phyloP scores from a whole-genome alignment of 148 eudicot species.

The Amaranthus cruentus region DNA sequence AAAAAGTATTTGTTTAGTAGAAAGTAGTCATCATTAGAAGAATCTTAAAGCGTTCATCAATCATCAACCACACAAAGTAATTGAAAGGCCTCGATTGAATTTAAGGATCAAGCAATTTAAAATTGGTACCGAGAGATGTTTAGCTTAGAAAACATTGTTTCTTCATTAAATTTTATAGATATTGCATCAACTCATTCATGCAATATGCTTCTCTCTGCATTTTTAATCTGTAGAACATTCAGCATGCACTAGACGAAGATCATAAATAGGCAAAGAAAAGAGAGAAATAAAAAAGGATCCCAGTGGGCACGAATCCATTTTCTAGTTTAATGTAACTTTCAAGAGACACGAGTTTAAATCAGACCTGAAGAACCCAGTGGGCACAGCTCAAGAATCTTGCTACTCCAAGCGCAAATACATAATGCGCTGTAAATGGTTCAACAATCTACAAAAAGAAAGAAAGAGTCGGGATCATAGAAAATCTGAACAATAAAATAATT shows the following conservation, averaged over 20 bases:
- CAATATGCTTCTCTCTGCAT: too few species aligned
- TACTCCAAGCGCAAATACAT: slow-evolving; percentile 86
- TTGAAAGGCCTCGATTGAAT: neutral
- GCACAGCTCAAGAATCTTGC: slow-evolving; percentile 94
- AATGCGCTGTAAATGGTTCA: slow-evolving; percentile 96
- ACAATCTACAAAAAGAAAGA: slow-evolving; percentile 57
- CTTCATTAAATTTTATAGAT: too few species aligned
- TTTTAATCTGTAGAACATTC: too few species aligned
- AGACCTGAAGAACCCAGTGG: slow-evolving; percentile 95
- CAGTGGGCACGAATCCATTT: neutral
- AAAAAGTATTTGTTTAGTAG: too few species aligned
- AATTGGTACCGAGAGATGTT: neutral
- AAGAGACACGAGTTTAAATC: slow-evolving; percentile 8
- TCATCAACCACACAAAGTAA: too few species aligned
- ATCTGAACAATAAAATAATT: neutral
- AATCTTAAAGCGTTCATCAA: too few species aligned
- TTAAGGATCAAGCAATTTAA: neutral
- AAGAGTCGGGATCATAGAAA: slow-evolving; percentile 6
- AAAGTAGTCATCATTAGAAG: too few species aligned
- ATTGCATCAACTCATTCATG: too few species aligned
- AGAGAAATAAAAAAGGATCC: neutral
- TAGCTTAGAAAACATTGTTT: too few species aligned
- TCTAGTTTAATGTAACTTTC: neutral
- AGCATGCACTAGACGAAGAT: too few species aligned
- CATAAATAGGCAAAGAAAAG: neutral